Evolutionary conservation across 73 alveolate species (phyloP).

Genomic region (Blepharisma japonicum): DNA sequence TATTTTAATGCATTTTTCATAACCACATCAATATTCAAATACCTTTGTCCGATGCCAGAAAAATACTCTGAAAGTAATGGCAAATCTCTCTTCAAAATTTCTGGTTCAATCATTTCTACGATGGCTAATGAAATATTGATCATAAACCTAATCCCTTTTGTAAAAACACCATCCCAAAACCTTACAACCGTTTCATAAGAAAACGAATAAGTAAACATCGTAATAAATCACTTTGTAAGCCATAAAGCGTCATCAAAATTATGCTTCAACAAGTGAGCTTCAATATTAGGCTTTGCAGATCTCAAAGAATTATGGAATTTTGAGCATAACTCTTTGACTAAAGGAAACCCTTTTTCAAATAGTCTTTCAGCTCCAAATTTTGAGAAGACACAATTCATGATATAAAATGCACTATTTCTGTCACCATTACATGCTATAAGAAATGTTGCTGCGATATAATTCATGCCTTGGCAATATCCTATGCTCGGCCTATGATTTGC

Average conservation of each 20-base stretch:
- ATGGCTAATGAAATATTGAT: constrained; percentile 19
- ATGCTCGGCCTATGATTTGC: neutral
- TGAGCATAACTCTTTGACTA: neutral
- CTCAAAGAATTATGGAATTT: neutral
- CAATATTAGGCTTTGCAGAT: neutral
- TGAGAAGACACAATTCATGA: neutral
- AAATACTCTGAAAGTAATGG: neutral
- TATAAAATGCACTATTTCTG: neutral
- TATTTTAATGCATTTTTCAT: neutral
- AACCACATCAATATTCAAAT: neutral
- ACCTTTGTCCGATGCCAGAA: neutral
- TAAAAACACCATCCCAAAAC: constrained; percentile 46
- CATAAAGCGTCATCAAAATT: constrained; percentile 33
- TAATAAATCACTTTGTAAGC: constrained; percentile 55
- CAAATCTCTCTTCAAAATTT: neutral
- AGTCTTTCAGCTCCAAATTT: neutral
- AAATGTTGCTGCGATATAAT: neutral
- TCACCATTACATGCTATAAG: neutral
- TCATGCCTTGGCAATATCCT: constrained; percentile 28
- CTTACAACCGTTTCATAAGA: constrained; percentile 36
- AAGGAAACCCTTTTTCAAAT: constrained; percentile 23
- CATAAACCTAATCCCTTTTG: constrained; percentile 33
- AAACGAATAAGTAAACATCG: constrained; percentile 40
- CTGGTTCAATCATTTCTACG: neutral
- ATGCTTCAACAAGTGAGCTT: neutral